Conservation (phyloP, 2,329 filamentous ascomycete species). For the Stenocarpella maydis region DNA sequence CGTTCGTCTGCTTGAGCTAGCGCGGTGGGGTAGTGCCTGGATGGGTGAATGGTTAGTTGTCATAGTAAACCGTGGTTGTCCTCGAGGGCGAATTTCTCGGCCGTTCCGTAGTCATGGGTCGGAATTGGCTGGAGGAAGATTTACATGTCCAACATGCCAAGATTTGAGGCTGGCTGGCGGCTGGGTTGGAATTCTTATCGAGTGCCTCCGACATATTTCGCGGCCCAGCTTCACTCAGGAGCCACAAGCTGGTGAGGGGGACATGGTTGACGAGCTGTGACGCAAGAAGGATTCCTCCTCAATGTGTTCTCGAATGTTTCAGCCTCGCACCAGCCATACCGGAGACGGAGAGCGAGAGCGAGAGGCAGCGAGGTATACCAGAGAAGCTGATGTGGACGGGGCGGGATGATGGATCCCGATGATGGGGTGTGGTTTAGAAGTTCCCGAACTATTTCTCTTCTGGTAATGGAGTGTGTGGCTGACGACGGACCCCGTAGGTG, state of each 20-base stretch:
- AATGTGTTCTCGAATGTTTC: neutral
- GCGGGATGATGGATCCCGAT: neutral
- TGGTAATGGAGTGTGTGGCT: neutral
- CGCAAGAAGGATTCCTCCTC: neutral
- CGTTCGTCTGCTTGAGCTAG: neutral
- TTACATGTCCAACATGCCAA: neutral
- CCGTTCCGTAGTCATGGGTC: neutral
- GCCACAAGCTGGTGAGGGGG: neutral
- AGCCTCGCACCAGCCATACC: neutral
- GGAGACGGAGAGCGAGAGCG: neutral
- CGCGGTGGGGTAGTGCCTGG: neutral
- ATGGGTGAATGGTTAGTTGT: neutral
- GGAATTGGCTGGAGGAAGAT: neutral
- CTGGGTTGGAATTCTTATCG: neutral
- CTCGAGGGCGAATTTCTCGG: neutral
- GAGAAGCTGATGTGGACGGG: neutral
- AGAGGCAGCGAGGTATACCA: neutral
- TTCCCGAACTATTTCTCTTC: neutral
- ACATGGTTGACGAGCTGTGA: neutral
- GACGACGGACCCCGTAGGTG: neutral
- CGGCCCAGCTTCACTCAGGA: neutral
- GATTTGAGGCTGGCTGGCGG: neutral
- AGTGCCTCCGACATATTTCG: neutral
- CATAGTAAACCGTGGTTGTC: neutral
- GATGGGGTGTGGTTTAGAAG: neutral